Conservation (phyloP, 331 rosid genomes). For the Malus hybrid region DNA sequence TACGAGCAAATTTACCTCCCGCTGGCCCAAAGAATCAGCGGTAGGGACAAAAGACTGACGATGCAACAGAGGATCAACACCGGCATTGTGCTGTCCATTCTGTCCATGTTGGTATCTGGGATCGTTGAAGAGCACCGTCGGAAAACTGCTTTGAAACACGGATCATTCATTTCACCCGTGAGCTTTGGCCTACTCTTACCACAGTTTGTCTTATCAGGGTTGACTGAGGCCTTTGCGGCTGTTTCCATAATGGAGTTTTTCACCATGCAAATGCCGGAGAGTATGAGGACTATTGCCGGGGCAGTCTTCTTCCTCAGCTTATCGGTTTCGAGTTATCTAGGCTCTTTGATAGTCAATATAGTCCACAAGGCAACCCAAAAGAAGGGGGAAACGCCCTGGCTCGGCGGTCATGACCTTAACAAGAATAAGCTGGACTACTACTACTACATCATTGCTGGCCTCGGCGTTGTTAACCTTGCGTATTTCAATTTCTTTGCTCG, state of each 20-base stretch:
- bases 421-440: conserved; percentile 43
- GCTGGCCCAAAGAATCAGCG: background rate
- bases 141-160: conserved; percentile 27
- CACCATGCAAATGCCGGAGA: conserved; percentile 54
- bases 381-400: conserved; percentile 40
- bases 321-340: conserved; percentile 50
- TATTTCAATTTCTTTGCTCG: conserved; percentile 53
- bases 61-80: conserved; percentile 39
- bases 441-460: conserved; percentile 43
- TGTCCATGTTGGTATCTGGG: conserved; percentile 60
- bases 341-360: conserved; percentile 40
- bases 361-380: conserved; percentile 27
- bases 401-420: conserved; percentile 65
- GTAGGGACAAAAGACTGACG: conserved; percentile 29
- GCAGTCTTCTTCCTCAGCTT: conserved; percentile 62
- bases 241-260: conserved; percentile 73
- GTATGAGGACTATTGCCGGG: conserved; percentile 72
- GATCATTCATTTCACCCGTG: conserved; percentile 31
- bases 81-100: conserved; percentile 57
- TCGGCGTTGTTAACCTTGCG: conserved; percentile 42
- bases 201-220: conserved; percentile 48
- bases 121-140: conserved; percentile 45
- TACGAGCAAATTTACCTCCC: conserved; percentile 54
- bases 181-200: conserved; percentile 45
- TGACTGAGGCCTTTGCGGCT: conserved; percentile 59